Evolutionary conservation across 1,139 yeast genomes (phyloP).

Genomic region (Debaryomyces subglobosus): DNA sequence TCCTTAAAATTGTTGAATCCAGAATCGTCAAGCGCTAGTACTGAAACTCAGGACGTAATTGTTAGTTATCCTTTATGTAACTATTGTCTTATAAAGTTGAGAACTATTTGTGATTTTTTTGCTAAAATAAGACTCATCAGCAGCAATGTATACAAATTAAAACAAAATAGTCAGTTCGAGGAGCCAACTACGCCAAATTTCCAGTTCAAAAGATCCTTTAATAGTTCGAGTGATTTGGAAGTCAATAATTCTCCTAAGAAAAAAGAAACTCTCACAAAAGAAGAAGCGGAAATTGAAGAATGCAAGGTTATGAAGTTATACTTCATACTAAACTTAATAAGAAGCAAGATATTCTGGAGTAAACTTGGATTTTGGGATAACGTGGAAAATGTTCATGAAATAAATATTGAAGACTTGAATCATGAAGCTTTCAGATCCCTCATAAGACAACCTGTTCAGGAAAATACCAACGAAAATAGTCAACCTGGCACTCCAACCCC

Average conservation of each 20-base stretch:
- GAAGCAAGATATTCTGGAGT: conserved; percentile 74
- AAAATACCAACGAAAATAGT: background rate
- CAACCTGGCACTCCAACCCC: background rate
- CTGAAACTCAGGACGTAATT: conserved; percentile 28
- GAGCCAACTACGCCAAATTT: conserved; percentile 22
- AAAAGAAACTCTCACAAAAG: conserved; percentile 48
- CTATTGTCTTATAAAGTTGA: conserved; percentile 75
- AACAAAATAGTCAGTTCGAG: conserved; percentile 26
- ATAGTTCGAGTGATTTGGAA: conserved; percentile 6
- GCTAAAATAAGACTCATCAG: conserved; percentile 71
- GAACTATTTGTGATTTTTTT: conserved; percentile 79
- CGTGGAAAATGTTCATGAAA: conserved; percentile 32
- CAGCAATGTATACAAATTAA: conserved; percentile 46
- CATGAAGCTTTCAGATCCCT: conserved; percentile 23
- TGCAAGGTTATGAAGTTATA: conserved; percentile 30
- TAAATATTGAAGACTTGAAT: conserved; percentile 33
- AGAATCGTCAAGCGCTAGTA: conserved; percentile 18
- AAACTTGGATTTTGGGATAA: conserved; percentile 71
- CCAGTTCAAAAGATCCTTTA: conserved; percentile 24
- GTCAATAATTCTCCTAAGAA: conserved; percentile 9
- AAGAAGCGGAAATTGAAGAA: conserved; percentile 25
- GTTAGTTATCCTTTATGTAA: conserved; percentile 76
- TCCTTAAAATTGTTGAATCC: conserved; percentile 52
- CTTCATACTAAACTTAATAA: conserved; percentile 31
- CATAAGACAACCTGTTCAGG: background rate